phyloP scores from a whole-genome alignment of 2,329 filamentous ascomycete genomes.

The Beauveria rudraprayagi region DNA sequence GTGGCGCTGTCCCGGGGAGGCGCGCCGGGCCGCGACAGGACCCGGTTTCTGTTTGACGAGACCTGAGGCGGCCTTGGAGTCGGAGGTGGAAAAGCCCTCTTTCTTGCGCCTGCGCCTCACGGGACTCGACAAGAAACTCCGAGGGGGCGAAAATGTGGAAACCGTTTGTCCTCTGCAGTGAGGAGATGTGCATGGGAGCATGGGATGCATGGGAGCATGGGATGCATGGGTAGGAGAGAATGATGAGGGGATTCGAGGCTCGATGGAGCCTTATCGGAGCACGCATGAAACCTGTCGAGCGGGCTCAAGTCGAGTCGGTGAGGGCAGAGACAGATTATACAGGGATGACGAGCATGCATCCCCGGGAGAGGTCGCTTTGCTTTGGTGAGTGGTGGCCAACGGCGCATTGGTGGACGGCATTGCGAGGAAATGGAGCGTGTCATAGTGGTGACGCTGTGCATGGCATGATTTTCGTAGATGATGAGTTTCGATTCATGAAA shows the following conservation, averaged over 20 bases:
- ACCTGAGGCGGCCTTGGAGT: not conserved
- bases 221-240: not conserved
- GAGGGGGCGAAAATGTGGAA: not conserved
- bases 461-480: too few relatives aligned
- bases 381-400: too few relatives aligned
- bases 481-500: too few relatives aligned
- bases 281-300: not conserved
- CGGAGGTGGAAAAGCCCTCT: not conserved
- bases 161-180: not conserved
- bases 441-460: too few relatives aligned
- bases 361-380: too few relatives aligned
- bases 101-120: not conserved
- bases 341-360: not conserved
- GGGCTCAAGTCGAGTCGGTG: not conserved
- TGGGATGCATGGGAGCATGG: not conserved
- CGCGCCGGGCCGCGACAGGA: not conserved
- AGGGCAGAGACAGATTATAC: not conserved
- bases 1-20: slow-evolving; percentile 27
- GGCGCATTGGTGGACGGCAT: too few relatives aligned
- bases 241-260: not conserved
- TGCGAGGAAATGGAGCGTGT: too few relatives aligned
- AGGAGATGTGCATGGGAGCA: not conserved
- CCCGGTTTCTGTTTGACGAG: slow-evolving; percentile 13
- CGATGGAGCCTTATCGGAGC: not conserved
- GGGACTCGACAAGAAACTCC: not conserved